Evolutionary conservation across 352 stramenopile species (phyloP), one percentile per base, ranked within the genome.

Genomic region (Peronosclerospora sorghi): DNA sequence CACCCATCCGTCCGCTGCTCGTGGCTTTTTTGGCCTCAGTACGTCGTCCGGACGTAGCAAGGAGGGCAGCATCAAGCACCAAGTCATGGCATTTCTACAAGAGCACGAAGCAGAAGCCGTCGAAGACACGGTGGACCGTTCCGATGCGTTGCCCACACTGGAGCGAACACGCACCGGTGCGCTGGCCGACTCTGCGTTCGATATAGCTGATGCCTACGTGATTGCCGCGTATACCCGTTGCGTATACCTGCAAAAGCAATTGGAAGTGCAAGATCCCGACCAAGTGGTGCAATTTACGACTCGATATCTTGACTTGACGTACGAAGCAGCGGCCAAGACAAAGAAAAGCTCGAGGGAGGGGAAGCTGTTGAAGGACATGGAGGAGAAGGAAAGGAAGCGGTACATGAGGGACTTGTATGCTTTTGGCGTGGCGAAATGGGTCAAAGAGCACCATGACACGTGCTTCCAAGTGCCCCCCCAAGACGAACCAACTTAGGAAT

Each of bases 171-270:
- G 70, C 26, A 69, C 44, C 10, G 67, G 71, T 0, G 50, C 52
- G 18, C 56, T 68, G 41, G 64, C 65, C 4, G 67, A 83, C 28
- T 74, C 62, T 1, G 66, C 69, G 12, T 87, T 77, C 38, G 79
- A 92, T 45, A 72, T 88, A 32, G 75, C 73, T 4, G 79, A 92
- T 44, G 72, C 79, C 17, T 92, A 88, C 56, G 64, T 92, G 5
- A 72, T 89, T n/a, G 79, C 79, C 1, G 56, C 67, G 13, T 86
- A 79, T 54, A 82, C 68, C 20, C 65, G 68, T 14, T 80, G 62
- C 42, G 48, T 51, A 8, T 60, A 82, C 41, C 62, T 86, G 30
- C 61, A 73, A 43, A 59, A 54, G n/a, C 45, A 63, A 32, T 38
- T 86, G 18, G 30, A 56, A 32, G 20, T 58, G 26, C 37, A 48